These are phyloP conservation scores for Kalaharituber pfeilii DNA, from an alignment of 2,329 filamentous ascomycete genomes.

Conservation along the genomic window DNA sequence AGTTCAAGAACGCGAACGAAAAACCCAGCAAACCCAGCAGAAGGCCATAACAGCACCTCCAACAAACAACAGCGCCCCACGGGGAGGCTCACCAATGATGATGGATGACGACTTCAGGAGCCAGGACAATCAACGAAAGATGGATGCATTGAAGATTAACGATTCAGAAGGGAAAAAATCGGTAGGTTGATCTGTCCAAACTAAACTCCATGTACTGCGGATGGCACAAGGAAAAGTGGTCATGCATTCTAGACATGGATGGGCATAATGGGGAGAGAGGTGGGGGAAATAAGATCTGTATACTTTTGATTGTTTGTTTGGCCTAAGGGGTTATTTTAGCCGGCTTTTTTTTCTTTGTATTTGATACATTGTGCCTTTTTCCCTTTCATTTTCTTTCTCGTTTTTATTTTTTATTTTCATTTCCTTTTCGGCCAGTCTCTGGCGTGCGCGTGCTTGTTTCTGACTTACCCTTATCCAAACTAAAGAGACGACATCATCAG, in stretches of 20 bases:
- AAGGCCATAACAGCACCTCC: constrained; percentile 53
- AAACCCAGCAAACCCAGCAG: constrained; percentile 27
- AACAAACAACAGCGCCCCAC: constrained; percentile 27
- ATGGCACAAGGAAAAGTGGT: too few species aligned
- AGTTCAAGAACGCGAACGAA: constrained; percentile 1
- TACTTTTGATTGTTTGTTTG: neutral
- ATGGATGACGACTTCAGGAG: constrained; percentile 57
- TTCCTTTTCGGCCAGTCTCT: constrained; percentile 3
- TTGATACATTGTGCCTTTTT: constrained; percentile 13
- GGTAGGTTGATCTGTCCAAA: constrained; percentile 22
- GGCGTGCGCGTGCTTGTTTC: constrained; percentile 9
- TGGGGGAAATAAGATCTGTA: too few species aligned
- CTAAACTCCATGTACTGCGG: neutral
- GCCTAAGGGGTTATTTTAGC: constrained; percentile 21
- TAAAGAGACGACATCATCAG: constrained; percentile 20
- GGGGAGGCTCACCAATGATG: constrained; percentile 39
- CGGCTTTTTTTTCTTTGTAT: neutral
- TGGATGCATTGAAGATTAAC: constrained; percentile 79
- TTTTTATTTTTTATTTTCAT: constrained; percentile 6
- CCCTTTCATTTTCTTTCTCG: constrained; percentile 10
- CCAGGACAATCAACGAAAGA: constrained; percentile 68
- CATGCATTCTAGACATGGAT: too few species aligned
- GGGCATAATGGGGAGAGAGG: too few species aligned
- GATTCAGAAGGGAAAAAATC: constrained; percentile 47
- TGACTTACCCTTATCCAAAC: constrained; percentile 19